Evolutionary conservation across 768 basidiomycete species (phyloP).

Genomic region (Macrolepiota dolichaula): DNA sequence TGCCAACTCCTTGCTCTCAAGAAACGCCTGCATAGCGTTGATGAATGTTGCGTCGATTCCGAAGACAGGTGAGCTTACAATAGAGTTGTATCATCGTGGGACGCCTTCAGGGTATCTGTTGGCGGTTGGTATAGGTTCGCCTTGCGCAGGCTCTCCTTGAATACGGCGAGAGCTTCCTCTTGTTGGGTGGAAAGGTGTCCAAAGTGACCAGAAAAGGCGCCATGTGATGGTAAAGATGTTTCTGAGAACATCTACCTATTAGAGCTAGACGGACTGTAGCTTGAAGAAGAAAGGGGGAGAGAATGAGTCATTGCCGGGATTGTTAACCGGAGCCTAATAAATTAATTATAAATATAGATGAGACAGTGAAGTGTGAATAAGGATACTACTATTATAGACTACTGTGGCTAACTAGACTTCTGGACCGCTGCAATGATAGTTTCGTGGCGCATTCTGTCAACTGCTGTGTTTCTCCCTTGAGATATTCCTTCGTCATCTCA

Average conservation of each 20-base stretch:
- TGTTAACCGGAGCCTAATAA: neutral
- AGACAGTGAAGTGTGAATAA: neutral
- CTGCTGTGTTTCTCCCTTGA: constrained; percentile 13
- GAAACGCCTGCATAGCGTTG: constrained; percentile 84
- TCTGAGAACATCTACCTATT: neutral
- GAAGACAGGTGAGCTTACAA: constrained; percentile 40
- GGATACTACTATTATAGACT: neutral
- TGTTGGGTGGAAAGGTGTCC: constrained; percentile 52
- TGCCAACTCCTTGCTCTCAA: constrained; percentile 77
- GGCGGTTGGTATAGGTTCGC: constrained; percentile 50
- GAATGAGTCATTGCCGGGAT: neutral
- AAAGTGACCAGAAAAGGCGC: constrained; percentile 42
- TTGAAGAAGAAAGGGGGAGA: neutral
- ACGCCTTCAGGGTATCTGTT: constrained; percentile 30
- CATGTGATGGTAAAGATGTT: neutral
- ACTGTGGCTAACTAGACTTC: too few species aligned
- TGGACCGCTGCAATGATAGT: constrained; percentile 12
- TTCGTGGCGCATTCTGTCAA: constrained; percentile 9
- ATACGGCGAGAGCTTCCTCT: constrained; percentile 41
- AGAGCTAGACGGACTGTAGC: neutral
- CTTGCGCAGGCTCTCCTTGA: constrained; percentile 49
- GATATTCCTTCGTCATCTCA: constrained; percentile 13
- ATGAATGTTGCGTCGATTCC: too few species aligned
- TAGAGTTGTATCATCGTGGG: constrained; percentile 65
- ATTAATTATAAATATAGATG: neutral